Evolutionary conservation across 805 yeast species (phyloP), one percentile per base, ranked within the genome.

Genomic region (Candida sonorensis): DNA sequence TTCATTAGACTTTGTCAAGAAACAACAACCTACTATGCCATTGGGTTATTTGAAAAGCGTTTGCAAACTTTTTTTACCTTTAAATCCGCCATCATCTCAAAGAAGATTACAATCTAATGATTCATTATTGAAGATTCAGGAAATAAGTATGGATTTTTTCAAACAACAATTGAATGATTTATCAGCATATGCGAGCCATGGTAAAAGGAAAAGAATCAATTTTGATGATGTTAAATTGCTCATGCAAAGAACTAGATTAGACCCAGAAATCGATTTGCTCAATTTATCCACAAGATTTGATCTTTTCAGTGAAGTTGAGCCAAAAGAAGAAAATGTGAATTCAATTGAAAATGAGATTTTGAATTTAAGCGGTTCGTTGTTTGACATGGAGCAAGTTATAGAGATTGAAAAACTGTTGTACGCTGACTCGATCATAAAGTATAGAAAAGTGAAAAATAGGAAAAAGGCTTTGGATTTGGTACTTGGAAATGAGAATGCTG

Each of bases 131-230:
- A 35, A 44, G n/a, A 35, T 66, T 14, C 60, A 59, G 18, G 42
- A 42, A 10, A 51, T 57, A 26, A 57, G 66, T 2, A 47, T 50
- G 15, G 57, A 53, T 26, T 66, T 66, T 29, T 45, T 66, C 25
- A 38, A 43, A 16, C 59, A 57, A 15, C 57, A 64, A 34, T 35
- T 59, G 40, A 36, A 31, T 0, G 67, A 64, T 36, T 44, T 65
- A 29, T 40, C 48, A 14, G 52, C 57, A 4, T 59, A 55, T 38
- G 61, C 64, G 2, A 42, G 36, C 11, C 66, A 61, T 38, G 49
- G 46, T 4, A 45, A 51, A 13, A 41, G 59, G 10, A 44, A 51
- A 16, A 42, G 41, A 6, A 51, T 63, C 10, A 49, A 45, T 22
- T 48, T 49, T 14, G 53, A 50, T 19, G 69, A 65, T 40, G 57